phyloP scores from a whole-genome alignment of 495 filamentous ascomycete genomes.

The Hyaloscypha hepaticicola region DNA sequence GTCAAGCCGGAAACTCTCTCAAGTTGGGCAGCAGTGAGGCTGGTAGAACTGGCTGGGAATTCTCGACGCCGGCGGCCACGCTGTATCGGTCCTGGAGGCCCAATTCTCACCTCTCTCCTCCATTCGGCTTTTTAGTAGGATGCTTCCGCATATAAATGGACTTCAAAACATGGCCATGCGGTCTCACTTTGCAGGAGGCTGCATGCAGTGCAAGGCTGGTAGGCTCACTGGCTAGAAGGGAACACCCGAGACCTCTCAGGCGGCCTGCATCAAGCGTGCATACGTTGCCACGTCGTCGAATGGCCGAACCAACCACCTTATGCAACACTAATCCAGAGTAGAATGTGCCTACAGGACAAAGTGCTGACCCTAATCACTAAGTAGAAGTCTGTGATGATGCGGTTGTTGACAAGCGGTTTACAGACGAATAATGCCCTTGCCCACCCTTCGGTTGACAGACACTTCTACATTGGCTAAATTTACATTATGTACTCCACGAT shows the following conservation, averaged over 20 bases:
- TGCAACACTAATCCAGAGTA: neutral
- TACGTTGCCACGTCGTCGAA: constrained; percentile 6
- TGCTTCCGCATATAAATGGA: neutral
- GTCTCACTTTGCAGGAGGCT: neutral
- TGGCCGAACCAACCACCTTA: neutral
- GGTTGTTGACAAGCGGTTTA: neutral
- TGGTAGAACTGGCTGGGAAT: no score
- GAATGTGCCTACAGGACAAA: neutral
- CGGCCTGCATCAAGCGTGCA: constrained; percentile 2
- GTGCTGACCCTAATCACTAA: constrained; percentile 3
- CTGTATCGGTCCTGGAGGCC: neutral
- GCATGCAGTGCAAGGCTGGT: neutral
- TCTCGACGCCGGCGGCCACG: no score
- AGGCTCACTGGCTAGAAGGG: constrained; percentile 4
- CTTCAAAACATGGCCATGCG: neutral
- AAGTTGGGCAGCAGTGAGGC: neutral
- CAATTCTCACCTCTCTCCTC: neutral
- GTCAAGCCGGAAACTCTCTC: no score
- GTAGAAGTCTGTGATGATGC: neutral
- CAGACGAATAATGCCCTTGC: constrained; percentile 1
- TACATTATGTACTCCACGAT: constrained; percentile 19
- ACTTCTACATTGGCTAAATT: constrained; percentile 18
- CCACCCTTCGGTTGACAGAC: neutral
- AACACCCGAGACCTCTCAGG: neutral
- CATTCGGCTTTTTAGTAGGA: neutral